Evolutionary conservation across 805 yeast species (phyloP), one percentile per base, ranked within the genome.

Genomic region (Priceomyces carsonii): DNA sequence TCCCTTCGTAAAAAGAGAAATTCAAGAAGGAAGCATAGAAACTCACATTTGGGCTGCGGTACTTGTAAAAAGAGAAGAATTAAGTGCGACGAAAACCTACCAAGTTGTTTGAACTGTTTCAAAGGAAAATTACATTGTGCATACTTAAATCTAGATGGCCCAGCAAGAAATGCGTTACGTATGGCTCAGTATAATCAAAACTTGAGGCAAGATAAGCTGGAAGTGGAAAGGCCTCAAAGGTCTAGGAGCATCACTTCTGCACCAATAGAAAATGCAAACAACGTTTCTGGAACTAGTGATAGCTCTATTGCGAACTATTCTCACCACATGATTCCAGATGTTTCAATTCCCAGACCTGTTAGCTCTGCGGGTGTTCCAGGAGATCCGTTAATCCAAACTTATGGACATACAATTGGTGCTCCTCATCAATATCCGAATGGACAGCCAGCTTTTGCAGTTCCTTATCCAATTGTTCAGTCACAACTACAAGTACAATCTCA

Each of bases 1-100:
- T 25, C 35, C 26, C 37, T 18, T 33, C 40, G 18, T 32, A 48
- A 49, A 33, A 66, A 61, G 53, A 69, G 68, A 51, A 66, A 62
- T 50, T 66, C 75, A 6, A 63, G 86, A 48, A 65, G 83, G 47
- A 71, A 73, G 40, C 88, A 82, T 56, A 66, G 81, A 39, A 82
- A 82, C 59, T 80, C 86, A 5, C 88, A 82, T 49, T 53, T 75
- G 34, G 91, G 93, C n/a, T 84, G 93, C 59, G 79, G 77, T 3
- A 78, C 80, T 15, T 73, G 79, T 45, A 73, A 73, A 35, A 71
- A 69, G 38, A 58, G 79, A 38, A 55, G 79, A 26, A 73, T 73
- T 51, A 73, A 73, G 42, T 73, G 79, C 50, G 75, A 70, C 46
- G 77, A 73, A 40, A 68, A 64, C 29, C 57, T 73, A 12, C 79